Base-by-base conservation (phyloP, 2,329 filamentous ascomycete species). In the Cladosporium sp. region DNA sequence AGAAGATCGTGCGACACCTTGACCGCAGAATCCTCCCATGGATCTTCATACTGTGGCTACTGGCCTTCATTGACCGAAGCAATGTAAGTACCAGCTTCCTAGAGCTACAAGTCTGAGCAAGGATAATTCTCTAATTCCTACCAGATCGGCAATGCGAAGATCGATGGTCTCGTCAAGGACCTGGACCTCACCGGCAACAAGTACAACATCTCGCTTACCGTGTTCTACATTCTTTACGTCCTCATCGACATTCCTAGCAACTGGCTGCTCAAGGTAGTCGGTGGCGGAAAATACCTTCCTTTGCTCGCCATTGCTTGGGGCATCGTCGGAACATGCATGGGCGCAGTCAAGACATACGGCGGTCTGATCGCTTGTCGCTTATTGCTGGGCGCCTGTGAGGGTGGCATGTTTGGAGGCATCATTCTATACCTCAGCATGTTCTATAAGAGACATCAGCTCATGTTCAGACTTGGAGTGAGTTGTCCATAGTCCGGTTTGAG, bases 31-130 rank as follows among this genome's bases (percentile, higher is more conserved):
- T 78, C 28, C 63, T 79, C 10, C 76, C 76, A 3, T 77, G 74
- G 75, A 68, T 78, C 5, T 78, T 78, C 47, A 67, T 69, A 9
- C 68, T 79, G 13, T 78, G 75, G 74, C 70, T 78, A 3, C 68
- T 78, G n/a, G 74, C 76, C 7, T 78, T 78, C 68, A 78, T 79
- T 57, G 77, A 78, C 61, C 67, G 75, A 22, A 66, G 64, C 36
- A 69, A 69, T 34, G 66, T 64, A 42, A 42, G 62, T 56, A 22
- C 22, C 20, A 45, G 20, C 12, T n/a, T 45, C 22, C 20, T 44
- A 20, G 5, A 25, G 40, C 5, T 28, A 3, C 1, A 28, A 45
- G n/a, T n/a, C 8, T 9, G 28, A 32, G 8, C 8, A 3, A 32
- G 6, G 40, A 51, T 20, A 40, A 22, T 22, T 17, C 12, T n/a